A percentile compares a stretch with the other conserved stretches of the same genome.
Evolutionary conservation across 2,329 filamentous ascomycete genomes (phyloP).

Genomic region (Fusarium ramigenum): DNA sequence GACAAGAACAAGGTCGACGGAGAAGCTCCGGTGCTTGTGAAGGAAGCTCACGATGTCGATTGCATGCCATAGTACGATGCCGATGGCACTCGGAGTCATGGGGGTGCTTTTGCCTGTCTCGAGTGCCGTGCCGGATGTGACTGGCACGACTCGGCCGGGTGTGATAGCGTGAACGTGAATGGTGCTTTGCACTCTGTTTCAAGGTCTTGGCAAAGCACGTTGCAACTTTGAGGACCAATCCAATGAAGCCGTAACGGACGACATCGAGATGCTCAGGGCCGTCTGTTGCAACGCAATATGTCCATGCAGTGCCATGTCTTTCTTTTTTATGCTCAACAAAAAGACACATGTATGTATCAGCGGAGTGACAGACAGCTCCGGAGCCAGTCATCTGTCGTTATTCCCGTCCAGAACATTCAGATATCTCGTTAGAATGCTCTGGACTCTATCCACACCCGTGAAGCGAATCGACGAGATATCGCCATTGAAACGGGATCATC

Average conservation of each 20-base stretch:
- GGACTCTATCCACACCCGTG: background rate
- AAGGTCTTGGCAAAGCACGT: constrained; percentile 20
- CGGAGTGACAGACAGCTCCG: background rate
- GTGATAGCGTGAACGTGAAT: background rate
- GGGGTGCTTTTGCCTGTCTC: background rate
- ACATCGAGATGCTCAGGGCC: constrained; percentile 27
- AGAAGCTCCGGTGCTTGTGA: constrained; percentile 6
- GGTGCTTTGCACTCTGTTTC: background rate
- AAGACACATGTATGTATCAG: background rate
- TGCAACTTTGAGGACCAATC: background rate
- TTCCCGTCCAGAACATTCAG: background rate
- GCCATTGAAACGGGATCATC: background rate
- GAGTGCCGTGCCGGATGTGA: constrained; percentile 2
- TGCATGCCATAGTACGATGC: constrained; percentile 10
- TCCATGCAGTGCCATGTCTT: constrained; percentile 4
- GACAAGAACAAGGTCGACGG: constrained; percentile 2
- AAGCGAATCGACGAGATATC: constrained; percentile 1
- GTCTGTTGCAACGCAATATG: constrained; percentile 2
- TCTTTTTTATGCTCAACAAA: constrained; percentile 1
- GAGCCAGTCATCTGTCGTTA: background rate
- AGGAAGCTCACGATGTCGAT: constrained; percentile 11
- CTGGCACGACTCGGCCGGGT: background rate
- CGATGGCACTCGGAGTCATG: constrained; percentile 9
- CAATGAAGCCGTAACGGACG: constrained; percentile 7
- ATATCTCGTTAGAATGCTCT: background rate